These are phyloP conservation scores for Zygosaccharomyces pseudorouxii DNA, from an alignment of 805 yeast genomes.

Conservation along the genomic window DNA sequence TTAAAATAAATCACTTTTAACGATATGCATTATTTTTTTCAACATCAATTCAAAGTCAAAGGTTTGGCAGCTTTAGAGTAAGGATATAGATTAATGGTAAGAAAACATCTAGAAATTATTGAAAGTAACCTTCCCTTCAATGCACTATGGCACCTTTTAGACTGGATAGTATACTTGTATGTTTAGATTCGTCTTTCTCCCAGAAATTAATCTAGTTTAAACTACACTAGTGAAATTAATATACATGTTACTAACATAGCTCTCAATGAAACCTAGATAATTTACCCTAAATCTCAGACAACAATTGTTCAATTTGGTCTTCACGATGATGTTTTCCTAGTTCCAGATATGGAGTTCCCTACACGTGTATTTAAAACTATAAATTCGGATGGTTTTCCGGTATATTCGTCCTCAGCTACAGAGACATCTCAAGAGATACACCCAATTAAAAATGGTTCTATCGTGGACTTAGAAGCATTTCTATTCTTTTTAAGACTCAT, in stretches of 20 bases:
- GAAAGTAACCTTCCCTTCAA: neutral
- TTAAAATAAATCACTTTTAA: neutral
- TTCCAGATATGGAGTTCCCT: conserved; percentile 75
- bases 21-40: neutral
- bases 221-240: neutral
- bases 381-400: conserved; percentile 31
- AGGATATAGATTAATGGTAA: neutral
- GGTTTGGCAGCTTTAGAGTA: neutral
- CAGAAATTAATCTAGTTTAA: neutral
- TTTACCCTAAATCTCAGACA: conserved; percentile 72
- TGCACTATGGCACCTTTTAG: conserved; percentile 30
- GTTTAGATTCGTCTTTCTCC: conserved; percentile 4
- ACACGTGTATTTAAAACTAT: conserved; percentile 58
- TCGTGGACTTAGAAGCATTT: conserved; percentile 66
- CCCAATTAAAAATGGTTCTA: conserved; percentile 63
- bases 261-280: conserved; percentile 36
- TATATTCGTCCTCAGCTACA: conserved; percentile 30
- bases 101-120: neutral
- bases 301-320: conserved; percentile 80
- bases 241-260: conserved; percentile 14
- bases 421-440: conserved; percentile 40
- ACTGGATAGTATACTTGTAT: conserved; percentile 29
- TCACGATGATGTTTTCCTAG: conserved; percentile 53
- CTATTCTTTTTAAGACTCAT: conserved; percentile 50
- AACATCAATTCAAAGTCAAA: neutral